Percentiles rank a stretch among this genome's conserved stretches.
Evolutionary conservation across 176 grass and related monocot species (phyloP).

Genomic region (Musa beccarii): DNA sequence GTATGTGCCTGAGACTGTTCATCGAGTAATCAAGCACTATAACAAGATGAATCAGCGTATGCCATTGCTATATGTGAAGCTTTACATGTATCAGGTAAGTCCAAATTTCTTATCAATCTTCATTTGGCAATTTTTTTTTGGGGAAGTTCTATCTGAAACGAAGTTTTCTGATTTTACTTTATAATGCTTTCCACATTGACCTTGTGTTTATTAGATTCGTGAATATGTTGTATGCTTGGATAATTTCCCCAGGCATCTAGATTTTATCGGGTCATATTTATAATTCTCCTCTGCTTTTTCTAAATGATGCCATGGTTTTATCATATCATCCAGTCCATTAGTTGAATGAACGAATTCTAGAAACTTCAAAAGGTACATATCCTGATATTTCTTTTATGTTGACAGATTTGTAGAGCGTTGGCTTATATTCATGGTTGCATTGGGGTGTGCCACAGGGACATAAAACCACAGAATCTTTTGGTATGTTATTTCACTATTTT

Average conservation of each 20-base stretch:
- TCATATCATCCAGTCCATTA: too few species aligned
- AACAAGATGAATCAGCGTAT: constrained; percentile 73
- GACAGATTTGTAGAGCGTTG: constrained; percentile 60
- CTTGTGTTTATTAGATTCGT: background rate
- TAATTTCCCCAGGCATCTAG: background rate
- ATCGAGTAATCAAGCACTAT: constrained; percentile 63
- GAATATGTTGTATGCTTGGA: background rate
- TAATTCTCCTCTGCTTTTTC: too few species aligned
- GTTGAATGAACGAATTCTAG: background rate
- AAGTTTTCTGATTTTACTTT: background rate
- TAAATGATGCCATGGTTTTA: too few species aligned
- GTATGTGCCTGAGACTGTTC: constrained; percentile 67
- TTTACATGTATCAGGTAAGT: constrained; percentile 55
- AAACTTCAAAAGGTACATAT: background rate
- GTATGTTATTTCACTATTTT: constrained; percentile 20
- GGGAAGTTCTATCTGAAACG: too few species aligned
- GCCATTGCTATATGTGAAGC: constrained; percentile 67
- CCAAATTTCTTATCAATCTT: background rate
- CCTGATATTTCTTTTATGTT: constrained; percentile 10
- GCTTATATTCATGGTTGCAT: constrained; percentile 56
- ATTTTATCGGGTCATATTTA: too few species aligned
- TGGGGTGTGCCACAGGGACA: constrained; percentile 70
- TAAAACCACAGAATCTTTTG: constrained; percentile 80
- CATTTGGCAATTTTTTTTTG: too few species aligned
- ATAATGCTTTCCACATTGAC: background rate